Evolutionary conservation across 1,284 basidiomycete genomes (phyloP).

Genomic region (Malassezia slooffiae): DNA sequence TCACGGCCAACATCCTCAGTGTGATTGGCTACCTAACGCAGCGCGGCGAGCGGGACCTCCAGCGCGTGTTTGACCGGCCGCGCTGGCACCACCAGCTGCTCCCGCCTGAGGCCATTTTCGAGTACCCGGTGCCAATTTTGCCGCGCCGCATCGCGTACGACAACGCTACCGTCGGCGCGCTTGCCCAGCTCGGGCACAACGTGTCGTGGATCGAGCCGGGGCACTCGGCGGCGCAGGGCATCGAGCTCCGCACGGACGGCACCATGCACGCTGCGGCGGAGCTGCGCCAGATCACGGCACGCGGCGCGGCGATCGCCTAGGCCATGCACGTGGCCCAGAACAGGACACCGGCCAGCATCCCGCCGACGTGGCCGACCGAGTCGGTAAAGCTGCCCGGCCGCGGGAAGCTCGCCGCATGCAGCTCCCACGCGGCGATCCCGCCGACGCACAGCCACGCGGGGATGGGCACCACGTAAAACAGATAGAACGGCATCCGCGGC

Average conservation of each 20-base stretch:
- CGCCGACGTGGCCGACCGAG: slow-evolving; percentile 68
- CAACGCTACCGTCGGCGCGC: slow-evolving; percentile 45
- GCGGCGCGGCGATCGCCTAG: slow-evolving; percentile 22
- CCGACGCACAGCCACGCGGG: slow-evolving; percentile 69
- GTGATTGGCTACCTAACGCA: slow-evolving; percentile 34
- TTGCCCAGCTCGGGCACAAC: slow-evolving; percentile 42
- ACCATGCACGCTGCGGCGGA: slow-evolving; percentile 26
- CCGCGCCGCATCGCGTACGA: slow-evolving; percentile 40
- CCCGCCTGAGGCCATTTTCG: slow-evolving; percentile 42
- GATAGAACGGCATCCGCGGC: slow-evolving; percentile 60
- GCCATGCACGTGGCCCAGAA: slow-evolving; percentile 21
- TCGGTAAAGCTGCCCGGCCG: slow-evolving; percentile 51
- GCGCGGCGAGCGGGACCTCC: slow-evolving; percentile 27
- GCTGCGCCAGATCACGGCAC: slow-evolving; percentile 30
- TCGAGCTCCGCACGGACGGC: slow-evolving; percentile 21
- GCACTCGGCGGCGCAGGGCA: slow-evolving; percentile 30
- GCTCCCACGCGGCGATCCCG: slow-evolving; percentile 64
- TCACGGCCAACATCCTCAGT: slow-evolving; percentile 48
- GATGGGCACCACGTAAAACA: slow-evolving; percentile 64
- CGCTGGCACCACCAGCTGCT: slow-evolving; percentile 50
- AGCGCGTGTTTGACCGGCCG: slow-evolving; percentile 34
- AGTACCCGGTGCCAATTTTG: slow-evolving; percentile 30
- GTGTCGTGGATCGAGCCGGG: slow-evolving; percentile 28
- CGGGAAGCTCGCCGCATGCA: slow-evolving; percentile 51
- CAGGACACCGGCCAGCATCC: slow-evolving; percentile 58